Evolutionary conservation across 2,329 filamentous ascomycete species (phyloP), one percentile per base, ranked within the genome.

Genomic region (Myriosclerotinia scirpicola): DNA sequence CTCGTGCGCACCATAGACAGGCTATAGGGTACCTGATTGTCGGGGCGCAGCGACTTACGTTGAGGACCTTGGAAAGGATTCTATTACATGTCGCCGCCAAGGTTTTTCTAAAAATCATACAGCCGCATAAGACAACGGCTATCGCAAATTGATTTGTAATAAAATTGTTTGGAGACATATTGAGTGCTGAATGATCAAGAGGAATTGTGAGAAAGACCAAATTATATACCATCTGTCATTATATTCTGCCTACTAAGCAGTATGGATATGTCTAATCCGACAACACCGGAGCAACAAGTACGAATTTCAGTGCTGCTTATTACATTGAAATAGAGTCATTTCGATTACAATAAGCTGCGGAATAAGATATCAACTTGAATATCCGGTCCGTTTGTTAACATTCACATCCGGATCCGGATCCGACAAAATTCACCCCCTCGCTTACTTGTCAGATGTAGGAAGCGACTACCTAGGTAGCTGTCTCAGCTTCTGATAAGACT

Each of bases 371-470:
- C 1, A 50, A 38, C 30, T 9, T 38, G 50, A 5, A 50, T 26
- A 26, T 61, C 58, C 58, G 58, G 44, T 50, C 58, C 30, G n/a
- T 61, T 11, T 6, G 26, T 26, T 12, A 14, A 17, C 26, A 5
- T 52, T 44, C 58, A n/a, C 8, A 5, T 52, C 58, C 58, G 58
- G 14, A 46, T 50, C 58, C 58, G 58, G 58, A 61, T 61, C 58
- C 58, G 58, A 61, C 44, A 17, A 61, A 60, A 52, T 5, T 38
- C 30, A 50, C 34, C 44, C 58, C 58, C 34, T 61, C 58, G 58
- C 44, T 61, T 61, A 61, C 58, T 11, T 61, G 58, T 61, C 44
- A 61, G 58, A 50, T 61, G 26, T 34, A 54, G 54, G 58, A 50
- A 38, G 58, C 34, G 40, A 50, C 44, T 60, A 26, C 26, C 26